phyloP scores from a whole-genome alignment of 768 basidiomycete genomes.

The Tricholoma saponaceum region DNA sequence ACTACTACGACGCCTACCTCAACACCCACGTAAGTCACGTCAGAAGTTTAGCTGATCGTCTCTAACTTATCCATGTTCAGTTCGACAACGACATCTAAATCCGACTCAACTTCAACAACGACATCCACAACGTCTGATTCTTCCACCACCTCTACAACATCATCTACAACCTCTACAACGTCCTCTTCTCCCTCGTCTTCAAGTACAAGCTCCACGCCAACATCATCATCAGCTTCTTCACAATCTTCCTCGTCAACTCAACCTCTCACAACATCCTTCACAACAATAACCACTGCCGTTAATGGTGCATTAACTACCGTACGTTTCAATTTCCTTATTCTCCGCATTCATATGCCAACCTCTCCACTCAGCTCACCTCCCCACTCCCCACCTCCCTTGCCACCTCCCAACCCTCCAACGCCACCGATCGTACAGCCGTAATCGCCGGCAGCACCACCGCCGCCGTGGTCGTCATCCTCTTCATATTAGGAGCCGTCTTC shows the following conservation, averaged over 20 bases:
- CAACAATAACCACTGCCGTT: background rate
- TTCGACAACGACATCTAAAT: background rate
- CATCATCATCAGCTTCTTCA: background rate
- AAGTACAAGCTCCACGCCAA: background rate
- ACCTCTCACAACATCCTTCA: background rate
- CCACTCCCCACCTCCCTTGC: constrained; percentile 23
- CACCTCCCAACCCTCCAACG: constrained; percentile 11
- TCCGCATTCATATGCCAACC: background rate
- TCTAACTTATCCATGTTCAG: background rate
- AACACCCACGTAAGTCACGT: background rate
- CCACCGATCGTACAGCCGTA: constrained; percentile 29
- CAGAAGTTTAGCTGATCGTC: background rate
- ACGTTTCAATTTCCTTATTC: background rate
- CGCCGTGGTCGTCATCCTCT: background rate
- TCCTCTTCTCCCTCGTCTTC: background rate
- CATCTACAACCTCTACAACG: background rate
- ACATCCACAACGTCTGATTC: background rate
- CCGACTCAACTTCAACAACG: background rate
- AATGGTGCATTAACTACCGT: background rate
- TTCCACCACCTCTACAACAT: background rate
- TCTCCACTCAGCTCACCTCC: background rate
- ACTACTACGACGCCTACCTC: background rate
- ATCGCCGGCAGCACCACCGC: constrained; percentile 26
- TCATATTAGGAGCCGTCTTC: background rate
- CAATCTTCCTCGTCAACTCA: background rate